Conservation (phyloP, 1,284 basidiomycete species). For the Papiliotrema flavescens region DNA sequence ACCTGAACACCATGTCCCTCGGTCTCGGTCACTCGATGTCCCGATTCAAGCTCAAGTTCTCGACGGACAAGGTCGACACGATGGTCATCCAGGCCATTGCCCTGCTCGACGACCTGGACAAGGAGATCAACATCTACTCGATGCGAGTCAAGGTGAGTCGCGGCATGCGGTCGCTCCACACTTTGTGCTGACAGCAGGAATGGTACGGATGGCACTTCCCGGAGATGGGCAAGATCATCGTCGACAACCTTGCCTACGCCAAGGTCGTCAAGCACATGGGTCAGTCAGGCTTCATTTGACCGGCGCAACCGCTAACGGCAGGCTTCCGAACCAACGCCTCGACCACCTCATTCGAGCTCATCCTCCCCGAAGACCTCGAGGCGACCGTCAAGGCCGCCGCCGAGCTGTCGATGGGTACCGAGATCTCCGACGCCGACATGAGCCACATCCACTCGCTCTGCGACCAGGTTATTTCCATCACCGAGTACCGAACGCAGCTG, state of each 20-base stretch:
- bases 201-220: conserved; percentile 99
- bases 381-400: conserved; percentile 86
- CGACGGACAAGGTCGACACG: conserved; percentile 97
- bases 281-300: conserved; percentile 39
- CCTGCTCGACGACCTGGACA: conserved; percentile 96
- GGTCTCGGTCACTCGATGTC: conserved; percentile 96
- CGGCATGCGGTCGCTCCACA: background rate
- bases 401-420: conserved; percentile 97
- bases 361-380: conserved; percentile 94
- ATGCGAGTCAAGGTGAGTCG: conserved; percentile 91
- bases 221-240: conserved; percentile 97
- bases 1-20: conserved; percentile 94
- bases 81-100: conserved; percentile 99
- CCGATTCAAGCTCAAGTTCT: conserved; percentile 98
- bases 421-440: conserved; percentile 94
- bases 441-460: conserved; percentile 90
- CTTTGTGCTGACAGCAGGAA: conserved; percentile 60
- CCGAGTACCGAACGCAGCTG: conserved; percentile 87
- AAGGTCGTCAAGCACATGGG: conserved; percentile 86
- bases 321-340: conserved; percentile 91
- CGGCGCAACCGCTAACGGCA: conserved; percentile 30
- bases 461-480: conserved; percentile 95
- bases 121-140: conserved; percentile 98
- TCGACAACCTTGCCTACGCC: conserved; percentile 95
- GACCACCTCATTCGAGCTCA: conserved; percentile 76